A percentile compares a stretch with the other conserved stretches of the same genome.
Evolutionary conservation across 805 yeast species (phyloP).

Genomic region (Ogataea polymorpha): DNA sequence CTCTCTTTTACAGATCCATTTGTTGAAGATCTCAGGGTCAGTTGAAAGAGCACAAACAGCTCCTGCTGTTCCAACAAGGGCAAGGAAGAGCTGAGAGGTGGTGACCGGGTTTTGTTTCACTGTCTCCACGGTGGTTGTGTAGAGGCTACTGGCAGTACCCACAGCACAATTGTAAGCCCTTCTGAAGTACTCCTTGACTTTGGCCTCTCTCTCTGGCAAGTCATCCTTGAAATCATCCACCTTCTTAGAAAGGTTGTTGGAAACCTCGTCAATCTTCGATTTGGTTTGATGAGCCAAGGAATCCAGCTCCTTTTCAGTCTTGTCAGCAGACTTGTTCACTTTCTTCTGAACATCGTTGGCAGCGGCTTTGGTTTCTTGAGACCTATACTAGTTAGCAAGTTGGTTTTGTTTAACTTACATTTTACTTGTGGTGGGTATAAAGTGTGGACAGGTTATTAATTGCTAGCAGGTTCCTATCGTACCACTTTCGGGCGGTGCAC

Average conservation of each 20-base stretch:
- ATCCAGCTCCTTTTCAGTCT: constrained; percentile 17
- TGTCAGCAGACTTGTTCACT: constrained; percentile 12
- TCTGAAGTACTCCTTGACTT: constrained; percentile 16
- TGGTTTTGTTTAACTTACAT: constrained; percentile 7
- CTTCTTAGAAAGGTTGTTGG: constrained; percentile 15
- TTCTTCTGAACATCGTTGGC: constrained; percentile 16
- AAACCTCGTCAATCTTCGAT: constrained; percentile 15
- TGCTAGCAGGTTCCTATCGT: constrained; percentile 4
- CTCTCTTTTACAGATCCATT: constrained; percentile 11
- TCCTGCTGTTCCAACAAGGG: constrained; percentile 22
- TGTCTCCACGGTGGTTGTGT: constrained; percentile 12
- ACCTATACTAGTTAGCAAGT: constrained; percentile 6
- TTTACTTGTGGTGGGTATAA: constrained; percentile 1
- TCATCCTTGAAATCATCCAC: constrained; percentile 22
- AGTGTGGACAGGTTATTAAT: constrained; percentile 6
- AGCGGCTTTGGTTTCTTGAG: constrained; percentile 13
- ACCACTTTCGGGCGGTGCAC: constrained; percentile 6
- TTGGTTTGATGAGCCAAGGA: constrained; percentile 16
- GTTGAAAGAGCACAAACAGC: constrained; percentile 13
- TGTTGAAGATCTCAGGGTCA: constrained; percentile 16
- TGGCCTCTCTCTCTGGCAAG: constrained; percentile 18
- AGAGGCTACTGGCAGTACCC: constrained; percentile 11
- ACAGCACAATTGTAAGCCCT: constrained; percentile 13
- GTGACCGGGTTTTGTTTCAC: constrained; percentile 22
- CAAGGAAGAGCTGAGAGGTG: constrained; percentile 22